Conservation (phyloP, 208 protist genomes). For the Endotrypanum monterogeii region DNA sequence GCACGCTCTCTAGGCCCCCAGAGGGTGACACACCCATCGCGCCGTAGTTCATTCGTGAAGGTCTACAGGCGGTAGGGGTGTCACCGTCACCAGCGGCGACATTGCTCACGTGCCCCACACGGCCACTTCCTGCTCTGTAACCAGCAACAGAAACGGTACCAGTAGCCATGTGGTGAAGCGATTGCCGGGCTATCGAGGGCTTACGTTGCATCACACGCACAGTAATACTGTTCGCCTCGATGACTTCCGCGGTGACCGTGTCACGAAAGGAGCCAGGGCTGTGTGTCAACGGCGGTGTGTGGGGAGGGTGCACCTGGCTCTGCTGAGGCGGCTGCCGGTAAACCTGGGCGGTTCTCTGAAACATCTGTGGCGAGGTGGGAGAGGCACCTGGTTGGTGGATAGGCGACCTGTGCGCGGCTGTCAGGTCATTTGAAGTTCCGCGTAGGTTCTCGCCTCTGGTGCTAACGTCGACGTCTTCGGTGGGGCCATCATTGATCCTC, state of each 20-base stretch:
- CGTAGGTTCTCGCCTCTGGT: not conserved
- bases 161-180: not conserved
- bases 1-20: conserved; percentile 9
- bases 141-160: not conserved
- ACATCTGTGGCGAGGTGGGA: not conserved
- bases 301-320: not conserved
- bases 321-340: not conserved
- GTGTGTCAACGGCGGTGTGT: conserved; percentile 13
- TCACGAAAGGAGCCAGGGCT: conserved; percentile 17
- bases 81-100: not conserved
- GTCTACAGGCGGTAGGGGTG: not conserved
- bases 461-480: not conserved
- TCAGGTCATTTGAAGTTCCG: not conserved
- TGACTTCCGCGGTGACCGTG: conserved; percentile 11
- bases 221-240: conserved; percentile 17
- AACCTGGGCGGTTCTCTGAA: not conserved
- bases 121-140: not conserved
- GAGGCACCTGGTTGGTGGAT: not conserved
- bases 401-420: not conserved
- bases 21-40: conserved; percentile 19
- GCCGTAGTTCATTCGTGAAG: conserved; percentile 12
- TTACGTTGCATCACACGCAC: conserved; percentile 30
- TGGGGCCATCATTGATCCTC: not conserved
- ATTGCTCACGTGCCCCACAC: not conserved
- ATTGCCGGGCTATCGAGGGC: conserved; percentile 7